These are phyloP conservation scores for Salix caprea DNA, from an alignment of 345 rosid species.

Conservation along the genomic window DNA sequence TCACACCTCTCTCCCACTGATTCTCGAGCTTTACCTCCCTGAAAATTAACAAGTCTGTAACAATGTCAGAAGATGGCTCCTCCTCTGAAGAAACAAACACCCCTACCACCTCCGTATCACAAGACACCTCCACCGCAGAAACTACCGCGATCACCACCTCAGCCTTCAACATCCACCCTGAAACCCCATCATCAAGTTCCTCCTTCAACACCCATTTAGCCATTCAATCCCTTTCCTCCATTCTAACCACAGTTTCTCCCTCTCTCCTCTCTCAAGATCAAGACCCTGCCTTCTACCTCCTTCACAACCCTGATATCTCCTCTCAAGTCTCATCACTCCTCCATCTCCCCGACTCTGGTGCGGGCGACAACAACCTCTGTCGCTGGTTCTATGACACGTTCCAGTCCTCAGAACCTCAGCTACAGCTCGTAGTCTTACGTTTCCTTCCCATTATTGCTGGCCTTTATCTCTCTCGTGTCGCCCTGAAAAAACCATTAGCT, in stretches of 20 bases:
- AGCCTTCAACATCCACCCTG: neutral
- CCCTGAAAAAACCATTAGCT: slow-evolving; percentile 55
- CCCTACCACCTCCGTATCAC: neutral
- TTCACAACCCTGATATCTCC: slow-evolving; percentile 46
- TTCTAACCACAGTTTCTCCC: slow-evolving; percentile 40
- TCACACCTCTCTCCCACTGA: neutral
- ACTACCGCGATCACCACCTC: neutral
- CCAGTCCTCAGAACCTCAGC: slow-evolving; percentile 51
- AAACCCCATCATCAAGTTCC: slow-evolving; percentile 11
- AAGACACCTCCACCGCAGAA: neutral
- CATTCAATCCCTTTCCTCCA: slow-evolving; percentile 42
- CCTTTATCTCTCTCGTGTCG: slow-evolving; percentile 67
- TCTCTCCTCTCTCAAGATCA: slow-evolving; percentile 30
- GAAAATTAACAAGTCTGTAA: neutral
- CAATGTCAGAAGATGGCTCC: neutral
- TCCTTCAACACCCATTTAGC: slow-evolving; percentile 32
- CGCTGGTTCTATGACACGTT: slow-evolving; percentile 94
- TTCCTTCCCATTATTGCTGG: slow-evolving; percentile 68
- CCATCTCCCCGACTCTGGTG: slow-evolving; percentile 59
- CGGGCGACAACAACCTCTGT: slow-evolving; percentile 76
- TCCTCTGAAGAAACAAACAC: neutral
- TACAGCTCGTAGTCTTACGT: slow-evolving; percentile 70
- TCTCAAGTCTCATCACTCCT: slow-evolving; percentile 66
- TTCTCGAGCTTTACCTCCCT: neutral
- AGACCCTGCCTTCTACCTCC: slow-evolving; percentile 45